Conservation (phyloP, 192 early-diverging fungal genomes). For the Gamsiella multidivaricata region DNA sequence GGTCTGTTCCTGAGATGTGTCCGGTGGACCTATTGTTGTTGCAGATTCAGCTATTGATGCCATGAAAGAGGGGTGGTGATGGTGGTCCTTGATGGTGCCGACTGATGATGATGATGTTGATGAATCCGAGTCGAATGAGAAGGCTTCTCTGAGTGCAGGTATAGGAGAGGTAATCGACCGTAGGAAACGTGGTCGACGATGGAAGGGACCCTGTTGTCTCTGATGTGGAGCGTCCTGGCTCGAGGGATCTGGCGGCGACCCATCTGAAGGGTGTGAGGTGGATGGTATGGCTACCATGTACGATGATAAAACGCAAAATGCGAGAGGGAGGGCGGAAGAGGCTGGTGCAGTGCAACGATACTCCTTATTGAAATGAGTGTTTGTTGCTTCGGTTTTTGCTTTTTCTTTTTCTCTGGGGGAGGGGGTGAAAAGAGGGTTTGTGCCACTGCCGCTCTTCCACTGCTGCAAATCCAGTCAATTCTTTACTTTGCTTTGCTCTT, state of each 20-base stretch:
- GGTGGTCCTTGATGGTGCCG: background rate
- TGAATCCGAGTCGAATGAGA: background rate
- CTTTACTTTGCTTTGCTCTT: too few relatives aligned
- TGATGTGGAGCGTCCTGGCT: slow-evolving; percentile 10
- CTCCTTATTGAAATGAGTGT: background rate
- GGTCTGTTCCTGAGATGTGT: too few relatives aligned
- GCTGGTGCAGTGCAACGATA: background rate
- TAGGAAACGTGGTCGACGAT: slow-evolving; percentile 35
- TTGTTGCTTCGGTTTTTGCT: too few relatives aligned
- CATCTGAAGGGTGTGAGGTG: slow-evolving; percentile 7
- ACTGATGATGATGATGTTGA: too few relatives aligned
- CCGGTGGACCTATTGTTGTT: too few relatives aligned
- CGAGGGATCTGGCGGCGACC: slow-evolving; percentile 3
- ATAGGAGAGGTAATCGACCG: slow-evolving; percentile 40
- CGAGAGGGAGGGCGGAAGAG: background rate
- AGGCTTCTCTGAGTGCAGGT: slow-evolving; percentile 5
- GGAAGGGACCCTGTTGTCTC: slow-evolving; percentile 8
- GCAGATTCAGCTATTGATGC: too few relatives aligned
- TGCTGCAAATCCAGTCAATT: too few relatives aligned
- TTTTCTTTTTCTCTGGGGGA: too few relatives aligned
- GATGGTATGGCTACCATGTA: too few relatives aligned
- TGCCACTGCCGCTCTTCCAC: too few relatives aligned
- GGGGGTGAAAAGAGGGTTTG: too few relatives aligned
- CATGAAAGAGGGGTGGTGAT: background rate
- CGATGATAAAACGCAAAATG: background rate